phyloP scores from a whole-genome alignment of 2,329 filamentous ascomycete genomes.

The Cladosporium oxysporum region DNA sequence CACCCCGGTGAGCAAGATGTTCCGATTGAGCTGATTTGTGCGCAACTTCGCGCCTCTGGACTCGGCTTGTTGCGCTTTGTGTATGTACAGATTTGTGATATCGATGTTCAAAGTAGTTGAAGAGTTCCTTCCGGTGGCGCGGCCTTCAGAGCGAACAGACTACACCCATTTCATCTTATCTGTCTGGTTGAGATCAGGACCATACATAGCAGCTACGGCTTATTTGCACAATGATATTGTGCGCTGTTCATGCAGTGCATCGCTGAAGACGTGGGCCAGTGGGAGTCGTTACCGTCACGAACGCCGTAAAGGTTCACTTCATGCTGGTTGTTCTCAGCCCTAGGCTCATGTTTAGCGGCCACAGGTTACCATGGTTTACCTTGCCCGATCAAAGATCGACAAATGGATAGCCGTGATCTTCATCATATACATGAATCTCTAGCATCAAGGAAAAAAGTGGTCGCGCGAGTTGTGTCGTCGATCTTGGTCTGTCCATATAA shows the following conservation, averaged over 20 bases:
- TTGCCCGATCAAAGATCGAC: neutral
- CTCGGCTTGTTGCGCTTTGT: neutral
- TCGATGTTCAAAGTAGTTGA: neutral
- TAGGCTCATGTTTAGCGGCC: neutral
- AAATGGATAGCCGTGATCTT: neutral
- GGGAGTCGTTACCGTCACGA: neutral
- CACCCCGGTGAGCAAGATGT: neutral
- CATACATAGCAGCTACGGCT: neutral
- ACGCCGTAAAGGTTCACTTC: neutral
- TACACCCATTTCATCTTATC: neutral
- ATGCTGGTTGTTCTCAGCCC: neutral
- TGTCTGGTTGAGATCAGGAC: neutral
- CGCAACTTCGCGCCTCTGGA: neutral
- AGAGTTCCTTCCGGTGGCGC: neutral
- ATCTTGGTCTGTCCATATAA: neutral
- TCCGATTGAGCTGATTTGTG: slow-evolving; percentile 2
- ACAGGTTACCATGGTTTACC: neutral
- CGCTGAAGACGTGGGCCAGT: neutral
- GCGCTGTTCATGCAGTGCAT: neutral
- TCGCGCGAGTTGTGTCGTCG: neutral
- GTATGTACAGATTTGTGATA: neutral
- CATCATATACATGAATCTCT: neutral
- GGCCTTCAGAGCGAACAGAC: neutral
- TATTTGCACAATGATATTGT: neutral
- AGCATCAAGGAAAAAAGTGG: neutral